Base-by-base conservation (phyloP, 2,329 filamentous ascomycete genomes). In the Phialophora verrucosa region DNA sequence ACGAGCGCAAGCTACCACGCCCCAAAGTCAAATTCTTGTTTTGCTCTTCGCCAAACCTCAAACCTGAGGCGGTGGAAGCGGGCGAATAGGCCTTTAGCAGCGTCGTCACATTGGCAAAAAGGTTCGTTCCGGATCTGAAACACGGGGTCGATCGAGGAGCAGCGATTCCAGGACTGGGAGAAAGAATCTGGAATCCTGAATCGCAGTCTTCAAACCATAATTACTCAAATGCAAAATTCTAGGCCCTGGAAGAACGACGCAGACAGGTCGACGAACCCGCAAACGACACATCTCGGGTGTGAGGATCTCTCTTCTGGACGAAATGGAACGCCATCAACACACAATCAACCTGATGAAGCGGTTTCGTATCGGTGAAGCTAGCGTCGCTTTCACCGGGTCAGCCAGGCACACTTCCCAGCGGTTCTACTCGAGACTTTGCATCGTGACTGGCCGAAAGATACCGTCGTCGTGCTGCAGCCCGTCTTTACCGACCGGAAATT, bases 351-450 rank as follows among this genome's bases (percentile, higher is more conserved):
- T 55, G 25, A 20, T 29, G 14, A 35, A 35, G n/a, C 3, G 29
- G 38, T 29, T 20, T 31, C 51, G 53, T 31, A 3, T 55, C 53
- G 53, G 53, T 55, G 29, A 55, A 55, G 53, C 53, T 55, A 55
- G 53, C 29, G 29, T 55, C 23, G 29, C 12, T 14, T 8, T 55
- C 14, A 12, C 17, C 17, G 35, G 27, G 27, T 35, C 27, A 27
- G 27, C 7, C 25, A 27, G 49, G 49, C 49, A 11, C 17, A 51
- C 12, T 51, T 27, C 10, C 20, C 25, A 23, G 10, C 20, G 25
- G 4, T 51, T 51, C 20, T 29, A n/a, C 49, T 27, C 49, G 49
- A 27, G 20, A 27, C 11, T 7, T 23, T 14, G 38, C 38, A 44
- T 7, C 17, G 6, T 44, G 38, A 51, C 49, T 51, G 49, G 49